Base-by-base conservation (phyloP, 176 grass and related monocot species). In the Triticum monococcum region DNA sequence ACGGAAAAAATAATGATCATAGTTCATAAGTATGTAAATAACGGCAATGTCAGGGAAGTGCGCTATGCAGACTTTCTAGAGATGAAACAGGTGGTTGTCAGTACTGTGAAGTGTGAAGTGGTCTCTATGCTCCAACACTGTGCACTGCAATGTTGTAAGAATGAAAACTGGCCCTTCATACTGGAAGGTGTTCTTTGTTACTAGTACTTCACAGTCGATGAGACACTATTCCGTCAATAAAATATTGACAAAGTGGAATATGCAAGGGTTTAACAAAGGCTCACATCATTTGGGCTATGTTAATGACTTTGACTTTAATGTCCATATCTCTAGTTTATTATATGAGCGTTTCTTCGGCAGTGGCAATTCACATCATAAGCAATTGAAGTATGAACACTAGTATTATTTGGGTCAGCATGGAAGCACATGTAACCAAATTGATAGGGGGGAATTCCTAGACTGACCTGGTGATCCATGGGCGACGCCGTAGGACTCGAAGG, bases 401-500 rank as follows among this genome's bases (percentile, higher is more conserved):
- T 56, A 59, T 22, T 59, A 22, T 59, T 59, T 22, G 20, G 20
- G 5, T 59, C 18, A 22, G 56, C 56, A 59, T 59, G 43, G 59
- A 84, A 86, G 62, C 7, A 66, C 80, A 22, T 57, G 38, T 50
- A 92, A 26, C 36, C 16, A 59, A 80, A 62, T 66, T 68, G 13
- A 54, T 73, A 4, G 5, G 31, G 43, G 1, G 37, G 9, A 10
- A 36, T 20, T 75, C 25, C 54, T 45, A 13, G 13, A 64, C 84
- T 88, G 75, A 94, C 94, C 94, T 30, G 93, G 77, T 17, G 90
- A 94, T 87, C 93, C 97, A 91, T 98, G 88, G 41, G 85, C 82
- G 41, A 98, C 82, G 54, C 93, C 89, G 62, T 98, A 98, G 12
- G 97, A 96, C 63, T 98, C 90, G 37, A 98, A 98, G 31, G 93